phyloP scores from a whole-genome alignment of 345 rosid genomes.

The Toxicodendron radicans region DNA sequence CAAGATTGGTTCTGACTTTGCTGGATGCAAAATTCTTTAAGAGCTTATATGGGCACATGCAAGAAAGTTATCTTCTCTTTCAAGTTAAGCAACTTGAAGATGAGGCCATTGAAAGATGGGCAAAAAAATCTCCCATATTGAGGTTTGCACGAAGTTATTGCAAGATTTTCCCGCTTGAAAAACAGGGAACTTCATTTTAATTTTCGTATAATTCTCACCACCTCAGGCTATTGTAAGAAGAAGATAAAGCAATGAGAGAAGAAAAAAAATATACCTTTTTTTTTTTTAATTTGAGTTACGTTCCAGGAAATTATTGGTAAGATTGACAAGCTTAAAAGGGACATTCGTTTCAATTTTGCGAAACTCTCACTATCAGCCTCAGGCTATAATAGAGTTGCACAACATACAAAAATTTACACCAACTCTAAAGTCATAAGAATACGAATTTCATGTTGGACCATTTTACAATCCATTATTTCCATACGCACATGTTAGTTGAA shows the following conservation, averaged over 20 bases:
- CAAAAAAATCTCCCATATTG: too few species aligned
- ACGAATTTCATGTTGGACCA: not conserved
- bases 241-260: too few species aligned
- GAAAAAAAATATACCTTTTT: too few species aligned
- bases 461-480: not conserved
- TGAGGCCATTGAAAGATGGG: not conserved
- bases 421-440: too few species aligned
- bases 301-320: not conserved
- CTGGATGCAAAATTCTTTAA: not conserved
- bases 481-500: not conserved
- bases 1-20: not conserved
- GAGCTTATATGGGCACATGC: not conserved
- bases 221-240: too few species aligned
- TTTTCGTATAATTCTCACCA: too few species aligned
- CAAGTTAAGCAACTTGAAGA: not conserved
- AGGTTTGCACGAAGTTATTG: not conserved
- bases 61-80: not conserved
- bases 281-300: too few species aligned
- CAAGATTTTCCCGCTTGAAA: too few species aligned
- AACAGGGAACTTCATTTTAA: too few species aligned
- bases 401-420: not conserved
- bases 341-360: not conserved
- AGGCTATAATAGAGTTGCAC: not conserved
- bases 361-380: not conserved
- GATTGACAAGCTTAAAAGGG: not conserved